These are phyloP conservation scores for Sarcomyxa edulis DNA, from an alignment of 768 basidiomycete genomes.

Conservation along the genomic window DNA sequence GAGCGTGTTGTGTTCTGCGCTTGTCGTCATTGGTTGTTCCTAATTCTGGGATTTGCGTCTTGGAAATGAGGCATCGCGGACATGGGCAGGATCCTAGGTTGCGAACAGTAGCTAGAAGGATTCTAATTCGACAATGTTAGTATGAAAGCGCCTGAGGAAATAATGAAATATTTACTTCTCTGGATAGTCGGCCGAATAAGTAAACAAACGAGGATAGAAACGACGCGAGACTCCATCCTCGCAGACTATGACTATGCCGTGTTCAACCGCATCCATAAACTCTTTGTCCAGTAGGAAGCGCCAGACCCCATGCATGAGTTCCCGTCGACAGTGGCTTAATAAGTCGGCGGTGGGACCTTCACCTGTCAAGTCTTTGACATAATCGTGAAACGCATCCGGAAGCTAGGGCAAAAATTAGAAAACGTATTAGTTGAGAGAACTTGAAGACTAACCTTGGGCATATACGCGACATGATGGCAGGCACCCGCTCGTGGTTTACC, in stretches of 20 bases:
- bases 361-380: slow-evolving; percentile 1
- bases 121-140: slow-evolving; percentile 8
- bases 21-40: too few relatives aligned
- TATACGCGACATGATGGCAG: slow-evolving; percentile 26
- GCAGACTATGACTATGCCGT: slow-evolving; percentile 7
- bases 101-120: slow-evolving; percentile 18
- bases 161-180: slow-evolving; percentile 11
- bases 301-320: slow-evolving; percentile 10
- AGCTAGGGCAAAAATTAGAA: slow-evolving; percentile 6
- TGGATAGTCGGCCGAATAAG: slow-evolving; percentile 22
- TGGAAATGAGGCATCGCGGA: slow-evolving; percentile 16
- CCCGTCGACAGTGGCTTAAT: slow-evolving; percentile 11
- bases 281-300: not conserved
- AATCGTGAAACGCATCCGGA: slow-evolving; percentile 10
- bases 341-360: slow-evolving; percentile 10
- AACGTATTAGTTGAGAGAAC: not conserved
- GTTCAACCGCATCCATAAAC: slow-evolving; percentile 5
- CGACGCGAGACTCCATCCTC: slow-evolving; percentile 10
- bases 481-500: slow-evolving; percentile 13
- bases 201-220: slow-evolving; percentile 15
- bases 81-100: slow-evolving; percentile 19
- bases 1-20: too few relatives aligned
- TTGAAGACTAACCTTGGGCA: slow-evolving; percentile 12
- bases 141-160: not conserved
- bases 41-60: slow-evolving; percentile 18